Base-by-base conservation (phyloP, 1,284 basidiomycete species). In the Fomitopsis pinicola region DNA sequence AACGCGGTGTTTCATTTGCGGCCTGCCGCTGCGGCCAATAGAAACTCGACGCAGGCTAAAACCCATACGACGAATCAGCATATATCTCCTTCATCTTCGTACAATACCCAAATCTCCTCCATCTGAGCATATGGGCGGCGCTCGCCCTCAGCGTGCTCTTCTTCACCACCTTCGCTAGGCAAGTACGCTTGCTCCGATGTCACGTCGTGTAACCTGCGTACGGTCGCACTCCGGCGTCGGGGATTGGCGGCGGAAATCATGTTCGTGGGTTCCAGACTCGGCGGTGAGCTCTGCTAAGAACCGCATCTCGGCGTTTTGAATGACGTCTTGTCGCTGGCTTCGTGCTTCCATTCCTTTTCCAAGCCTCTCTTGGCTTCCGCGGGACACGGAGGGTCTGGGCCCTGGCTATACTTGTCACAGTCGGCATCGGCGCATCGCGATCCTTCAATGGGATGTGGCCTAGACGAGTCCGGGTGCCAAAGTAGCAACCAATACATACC, bases 321-420 rank as follows among this genome's bases (percentile, higher is more conserved):
- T 40, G 38, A 40, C 38, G 10, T 36, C 2, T 46, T 10, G 26
- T 33, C 15, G 10, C 36, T 69, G 69, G 70, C 0, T 72, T 69
- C 55, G 64, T 64, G 0, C 70, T 73, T 57, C 72, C 72, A 2
- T 66, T 71, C 59, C 55, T 71, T 42, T 61, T 70, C 42, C 66
- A 70, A 42, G 62, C 65, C 14, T 60, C 71, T 1, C 62, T 71
- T 10, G 63, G 71, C 10, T 59, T 69, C 28, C 63, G 67, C 19
- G 72, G 71, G 71, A 71, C 71, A 1, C 61, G 72, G 1, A 63
- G 71, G 9, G 62, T 66, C 28, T 69, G 70, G 66, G 68, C 71
- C 8, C 40, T 68, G 26, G 58, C 65, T 36, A 64, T 66, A 5
- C 63, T 64, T 35, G 57, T 68, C 9, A 38, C 64, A 19, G 67